Conservation (phyloP, 768 basidiomycete genomes). For the Russula virescens region DNA sequence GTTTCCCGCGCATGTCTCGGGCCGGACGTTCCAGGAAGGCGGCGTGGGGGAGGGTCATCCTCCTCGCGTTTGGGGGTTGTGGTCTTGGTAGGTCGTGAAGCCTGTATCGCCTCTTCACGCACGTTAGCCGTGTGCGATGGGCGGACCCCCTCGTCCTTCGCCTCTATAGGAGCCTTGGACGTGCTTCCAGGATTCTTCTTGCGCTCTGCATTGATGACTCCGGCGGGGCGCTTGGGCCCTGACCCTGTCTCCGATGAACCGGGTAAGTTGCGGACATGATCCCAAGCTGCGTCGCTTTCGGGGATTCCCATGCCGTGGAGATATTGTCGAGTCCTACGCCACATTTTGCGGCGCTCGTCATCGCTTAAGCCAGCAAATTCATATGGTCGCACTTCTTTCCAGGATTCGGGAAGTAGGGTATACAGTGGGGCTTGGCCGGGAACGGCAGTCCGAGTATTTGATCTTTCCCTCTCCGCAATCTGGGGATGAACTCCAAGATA, state of each 20-base stretch:
- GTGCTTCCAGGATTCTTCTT: slow-evolving; percentile 15
- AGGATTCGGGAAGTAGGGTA: slow-evolving; percentile 49
- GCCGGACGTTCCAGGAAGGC: slow-evolving; percentile 25
- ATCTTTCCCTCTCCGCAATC: slow-evolving; percentile 20
- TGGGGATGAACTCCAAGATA: neutral
- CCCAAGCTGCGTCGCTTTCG: slow-evolving; percentile 59
- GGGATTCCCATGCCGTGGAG: slow-evolving; percentile 50
- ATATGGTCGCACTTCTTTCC: slow-evolving; percentile 67
- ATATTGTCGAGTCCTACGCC: slow-evolving; percentile 45
- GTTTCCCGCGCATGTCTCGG: slow-evolving; percentile 19
- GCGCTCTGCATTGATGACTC: slow-evolving; percentile 3
- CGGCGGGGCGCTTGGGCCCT: slow-evolving; percentile 8
- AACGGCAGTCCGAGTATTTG: slow-evolving; percentile 1
- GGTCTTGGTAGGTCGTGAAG: slow-evolving; percentile 8
- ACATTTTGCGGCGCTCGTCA: slow-evolving; percentile 43
- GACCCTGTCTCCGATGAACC: slow-evolving; percentile 1
- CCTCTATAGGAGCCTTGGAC: slow-evolving; percentile 5
- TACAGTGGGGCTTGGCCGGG: slow-evolving; percentile 32
- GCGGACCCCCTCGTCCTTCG: slow-evolving; percentile 13
- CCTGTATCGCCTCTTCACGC: slow-evolving; percentile 4
- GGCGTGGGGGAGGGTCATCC: slow-evolving; percentile 22
- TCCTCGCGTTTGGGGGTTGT: slow-evolving; percentile 21
- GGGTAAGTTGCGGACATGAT: slow-evolving; percentile 35
- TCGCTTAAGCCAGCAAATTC: slow-evolving; percentile 51
- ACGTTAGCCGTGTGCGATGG: slow-evolving; percentile 1